Evolutionary conservation across 2,329 filamentous ascomycete genomes (phyloP).

Genomic region (Trichoderma brevicompactum): DNA sequence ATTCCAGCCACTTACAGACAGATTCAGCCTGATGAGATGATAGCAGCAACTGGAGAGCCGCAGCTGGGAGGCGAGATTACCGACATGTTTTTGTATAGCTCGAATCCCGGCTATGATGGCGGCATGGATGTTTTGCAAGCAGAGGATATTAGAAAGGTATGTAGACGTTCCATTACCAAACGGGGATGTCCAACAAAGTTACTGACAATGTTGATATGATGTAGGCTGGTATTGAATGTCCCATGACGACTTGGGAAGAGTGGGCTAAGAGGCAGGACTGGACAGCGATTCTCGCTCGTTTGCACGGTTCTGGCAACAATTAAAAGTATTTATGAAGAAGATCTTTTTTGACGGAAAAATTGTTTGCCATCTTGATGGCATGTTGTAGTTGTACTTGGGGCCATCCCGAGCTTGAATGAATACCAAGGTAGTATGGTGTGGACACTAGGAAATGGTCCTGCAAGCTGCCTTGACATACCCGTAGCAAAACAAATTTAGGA

Average conservation of each 20-base stretch:
- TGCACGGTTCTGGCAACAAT: neutral
- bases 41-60: slow-evolving; percentile 43
- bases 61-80: slow-evolving; percentile 51
- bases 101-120: slow-evolving; percentile 55
- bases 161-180: slow-evolving; percentile 14
- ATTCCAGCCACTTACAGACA: slow-evolving; percentile 46
- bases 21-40: slow-evolving; percentile 47
- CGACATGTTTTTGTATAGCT: slow-evolving; percentile 53
- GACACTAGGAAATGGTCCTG: no score
- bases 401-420: no score
- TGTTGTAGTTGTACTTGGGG: no score
- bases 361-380: neutral
- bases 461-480: no score
- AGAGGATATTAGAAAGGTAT: slow-evolving; percentile 50
- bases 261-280: slow-evolving; percentile 46
- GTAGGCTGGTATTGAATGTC: slow-evolving; percentile 51
- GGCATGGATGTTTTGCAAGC: slow-evolving; percentile 49
- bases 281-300: slow-evolving; percentile 32
- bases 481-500: no score
- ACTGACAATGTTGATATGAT: neutral
- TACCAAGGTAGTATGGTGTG: no score
- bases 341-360: no score
- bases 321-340: neutral
- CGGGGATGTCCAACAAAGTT: neutral
- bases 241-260: slow-evolving; percentile 47